Evolutionary conservation across 495 filamentous ascomycete species (phyloP).

Genomic region (Margaritispora aquatica): DNA sequence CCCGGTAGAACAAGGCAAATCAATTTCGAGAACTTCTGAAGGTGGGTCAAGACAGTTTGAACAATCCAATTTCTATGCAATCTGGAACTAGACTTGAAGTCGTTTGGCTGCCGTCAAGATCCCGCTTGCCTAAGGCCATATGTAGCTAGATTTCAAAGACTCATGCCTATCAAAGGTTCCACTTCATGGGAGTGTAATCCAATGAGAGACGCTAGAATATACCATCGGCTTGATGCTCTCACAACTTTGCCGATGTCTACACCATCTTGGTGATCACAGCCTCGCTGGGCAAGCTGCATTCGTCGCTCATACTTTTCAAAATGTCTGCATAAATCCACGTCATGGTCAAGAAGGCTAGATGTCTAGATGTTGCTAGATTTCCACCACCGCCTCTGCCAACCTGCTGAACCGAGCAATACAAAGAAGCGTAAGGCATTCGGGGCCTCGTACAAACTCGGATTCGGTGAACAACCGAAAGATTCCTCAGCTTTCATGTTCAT

Average conservation of each 20-base stretch:
- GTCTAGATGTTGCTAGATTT: background rate
- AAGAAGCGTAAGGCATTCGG: background rate
- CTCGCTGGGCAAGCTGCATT: constrained; percentile 23
- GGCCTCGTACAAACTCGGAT: background rate
- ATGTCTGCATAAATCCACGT: constrained; percentile 19
- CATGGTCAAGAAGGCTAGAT: background rate
- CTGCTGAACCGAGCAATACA: background rate
- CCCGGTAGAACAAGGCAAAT: background rate
- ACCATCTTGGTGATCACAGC: constrained; percentile 10
- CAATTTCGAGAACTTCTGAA: background rate
- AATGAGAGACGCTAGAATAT: background rate
- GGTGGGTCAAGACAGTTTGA: background rate
- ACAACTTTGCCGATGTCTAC: too few relatives aligned
- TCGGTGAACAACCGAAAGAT: constrained; percentile 5
- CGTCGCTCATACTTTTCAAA: constrained; percentile 13
- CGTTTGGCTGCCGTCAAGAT: background rate
- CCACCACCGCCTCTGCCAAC: constrained; percentile 6
- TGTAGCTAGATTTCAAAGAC: background rate
- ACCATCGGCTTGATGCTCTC: background rate
- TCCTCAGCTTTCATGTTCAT: background rate
- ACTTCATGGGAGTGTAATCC: background rate
- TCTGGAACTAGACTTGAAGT: background rate
- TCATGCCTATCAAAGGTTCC: background rate
- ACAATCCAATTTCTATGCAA: background rate
- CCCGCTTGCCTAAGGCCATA: background rate